Evolutionary conservation across 2,329 filamentous ascomycete genomes (phyloP).

Genomic region (Pseudogymnoascus verrucosus): DNA sequence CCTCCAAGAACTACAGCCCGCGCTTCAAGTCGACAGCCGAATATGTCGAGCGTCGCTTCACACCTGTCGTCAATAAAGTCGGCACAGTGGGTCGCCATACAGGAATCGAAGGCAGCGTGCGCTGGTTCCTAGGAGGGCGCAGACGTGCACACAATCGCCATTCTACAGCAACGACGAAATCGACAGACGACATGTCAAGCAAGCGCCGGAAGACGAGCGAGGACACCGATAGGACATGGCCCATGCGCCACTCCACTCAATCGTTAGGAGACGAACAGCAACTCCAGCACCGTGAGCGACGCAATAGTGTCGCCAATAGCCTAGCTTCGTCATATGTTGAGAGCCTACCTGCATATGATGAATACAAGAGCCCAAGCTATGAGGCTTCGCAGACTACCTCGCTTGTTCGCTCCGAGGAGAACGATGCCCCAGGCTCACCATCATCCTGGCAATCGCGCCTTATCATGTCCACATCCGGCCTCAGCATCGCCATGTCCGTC

Average conservation of each 20-base stretch:
- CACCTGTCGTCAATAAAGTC: constrained; percentile 78
- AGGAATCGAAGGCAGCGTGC: constrained; percentile 77
- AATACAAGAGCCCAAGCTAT: constrained; percentile 66
- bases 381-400: constrained; percentile 42
- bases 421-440: constrained; percentile 18
- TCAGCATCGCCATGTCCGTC: constrained; percentile 86
- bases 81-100: constrained; percentile 76
- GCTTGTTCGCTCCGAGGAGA: constrained; percentile 10
- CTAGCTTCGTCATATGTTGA: constrained; percentile 46
- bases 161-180: constrained; percentile 39
- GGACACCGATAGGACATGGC: constrained; percentile 28
- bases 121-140: constrained; percentile 66
- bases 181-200: constrained; percentile 36
- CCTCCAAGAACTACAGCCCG: constrained; percentile 83
- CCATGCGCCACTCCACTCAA: constrained; percentile 23
- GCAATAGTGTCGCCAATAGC: constrained; percentile 19
- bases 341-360: constrained; percentile 75
- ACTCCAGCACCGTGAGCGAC: constrained; percentile 23
- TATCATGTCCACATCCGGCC: constrained; percentile 81
- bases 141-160: constrained; percentile 26
- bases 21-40: constrained; percentile 84
- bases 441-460: constrained; percentile 70
- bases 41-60: constrained; percentile 81
- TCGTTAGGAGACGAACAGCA: constrained; percentile 21
- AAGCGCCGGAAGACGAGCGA: constrained; percentile 52